These are phyloP conservation scores for Adenanthera pavonina DNA, from an alignment of 306 rosid species.

Conservation along the genomic window DNA sequence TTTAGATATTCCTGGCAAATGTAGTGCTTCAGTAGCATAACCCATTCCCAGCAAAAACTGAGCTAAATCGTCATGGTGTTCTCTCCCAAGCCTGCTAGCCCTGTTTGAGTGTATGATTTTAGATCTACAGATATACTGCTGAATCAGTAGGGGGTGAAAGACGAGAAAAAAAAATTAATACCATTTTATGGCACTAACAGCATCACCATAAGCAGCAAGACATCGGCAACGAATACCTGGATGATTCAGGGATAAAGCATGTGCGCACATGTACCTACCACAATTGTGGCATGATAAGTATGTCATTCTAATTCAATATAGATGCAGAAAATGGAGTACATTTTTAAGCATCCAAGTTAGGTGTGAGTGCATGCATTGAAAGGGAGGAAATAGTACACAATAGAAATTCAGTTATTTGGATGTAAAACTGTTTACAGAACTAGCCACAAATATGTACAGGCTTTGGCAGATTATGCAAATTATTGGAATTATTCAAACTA, in stretches of 20 bases:
- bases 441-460: not conserved
- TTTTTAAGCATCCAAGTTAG: not conserved
- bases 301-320: not conserved
- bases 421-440: not conserved
- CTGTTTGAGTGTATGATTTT: conserved; percentile 56
- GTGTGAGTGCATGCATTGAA: not conserved
- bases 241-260: conserved; percentile 93
- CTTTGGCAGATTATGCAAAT: conserved; percentile 26
- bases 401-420: not conserved
- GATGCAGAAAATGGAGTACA: not conserved
- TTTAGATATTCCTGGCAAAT: conserved; percentile 96
- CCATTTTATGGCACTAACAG: conserved; percentile 99
- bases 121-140: conserved; percentile 27
- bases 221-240: conserved; percentile 99
- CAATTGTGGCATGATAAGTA: conserved; percentile 37
- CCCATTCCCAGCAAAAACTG: conserved; percentile 99
- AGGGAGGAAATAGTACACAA: conserved; percentile 17
- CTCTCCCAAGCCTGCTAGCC: conserved; percentile 99
- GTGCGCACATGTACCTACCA: conserved; percentile 95
- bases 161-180: conserved; percentile 37
- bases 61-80: conserved; percentile 98
- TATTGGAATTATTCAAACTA: conserved; percentile 29
- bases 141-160: not conserved
- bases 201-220: conserved; percentile 99
- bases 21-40: conserved; percentile 96